Percentiles rank a stretch among this genome's conserved stretches.
Evolutionary conservation across 306 rosid genomes (phyloP).

Genomic region (Albizia julibrissin): DNA sequence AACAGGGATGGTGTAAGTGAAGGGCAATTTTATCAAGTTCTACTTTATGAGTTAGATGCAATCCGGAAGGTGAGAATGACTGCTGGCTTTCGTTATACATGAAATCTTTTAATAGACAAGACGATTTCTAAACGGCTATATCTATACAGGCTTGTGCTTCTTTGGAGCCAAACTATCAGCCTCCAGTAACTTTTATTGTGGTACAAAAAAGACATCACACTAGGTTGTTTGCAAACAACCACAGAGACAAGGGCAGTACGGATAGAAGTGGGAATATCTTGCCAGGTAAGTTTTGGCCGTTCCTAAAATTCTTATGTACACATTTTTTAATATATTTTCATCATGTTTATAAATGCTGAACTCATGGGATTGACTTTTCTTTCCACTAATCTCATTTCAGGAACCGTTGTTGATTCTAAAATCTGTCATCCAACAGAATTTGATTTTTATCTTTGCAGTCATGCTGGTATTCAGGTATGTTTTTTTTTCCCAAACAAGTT

Average conservation of each 20-base stretch:
- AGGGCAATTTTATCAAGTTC: slow-evolving; percentile 92
- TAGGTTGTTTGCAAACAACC: slow-evolving; percentile 79
- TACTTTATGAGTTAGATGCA: slow-evolving; percentile 87
- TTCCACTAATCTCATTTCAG: slow-evolving; percentile 43
- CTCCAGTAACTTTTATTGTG: slow-evolving; percentile 88
- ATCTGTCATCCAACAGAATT: slow-evolving; percentile 93
- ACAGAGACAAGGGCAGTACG: slow-evolving; percentile 74
- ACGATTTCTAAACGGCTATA: slow-evolving; percentile 25
- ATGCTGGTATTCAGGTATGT: slow-evolving; percentile 86
- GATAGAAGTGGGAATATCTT: slow-evolving; percentile 90
- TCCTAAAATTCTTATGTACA: neutral
- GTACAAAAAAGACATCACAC: slow-evolving; percentile 95
- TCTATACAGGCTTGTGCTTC: slow-evolving; percentile 82
- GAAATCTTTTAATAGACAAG: neutral
- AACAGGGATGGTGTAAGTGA: slow-evolving; percentile 94
- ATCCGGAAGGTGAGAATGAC: slow-evolving; percentile 71
- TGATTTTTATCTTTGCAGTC: slow-evolving; percentile 96
- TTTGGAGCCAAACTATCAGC: slow-evolving; percentile 91
- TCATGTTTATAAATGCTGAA: neutral
- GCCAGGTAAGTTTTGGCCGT: slow-evolving; percentile 59
- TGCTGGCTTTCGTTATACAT: neutral
- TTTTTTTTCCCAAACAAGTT: neutral
- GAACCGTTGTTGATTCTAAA: slow-evolving; percentile 85
- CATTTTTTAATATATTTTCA: neutral
- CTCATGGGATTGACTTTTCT: neutral